phyloP scores from a whole-genome alignment of 371 early-diverging fungal species.

The Amoeboaphelidium protococcarum region DNA sequence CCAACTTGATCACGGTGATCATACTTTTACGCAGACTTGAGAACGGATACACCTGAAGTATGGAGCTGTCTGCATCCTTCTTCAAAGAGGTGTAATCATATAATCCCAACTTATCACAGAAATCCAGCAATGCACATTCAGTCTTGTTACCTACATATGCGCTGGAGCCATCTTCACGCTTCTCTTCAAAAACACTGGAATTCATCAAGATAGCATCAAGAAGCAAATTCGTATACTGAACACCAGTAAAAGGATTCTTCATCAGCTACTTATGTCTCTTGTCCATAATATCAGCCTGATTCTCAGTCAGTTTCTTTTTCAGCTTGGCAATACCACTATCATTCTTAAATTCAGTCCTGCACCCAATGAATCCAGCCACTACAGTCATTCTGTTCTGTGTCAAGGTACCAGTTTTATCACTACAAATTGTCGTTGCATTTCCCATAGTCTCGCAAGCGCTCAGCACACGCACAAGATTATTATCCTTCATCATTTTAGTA shows the following conservation, averaged over 20 bases:
- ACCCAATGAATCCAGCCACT: constrained; percentile 19
- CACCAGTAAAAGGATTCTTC: neutral
- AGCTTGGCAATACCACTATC: constrained; percentile 5
- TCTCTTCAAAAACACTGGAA: constrained; percentile 59
- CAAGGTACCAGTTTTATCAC: constrained; percentile 89
- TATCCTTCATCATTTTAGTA: constrained; percentile 47
- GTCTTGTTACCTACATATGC: constrained; percentile 56
- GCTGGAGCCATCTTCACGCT: constrained; percentile 19
- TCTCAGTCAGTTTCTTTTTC: neutral
- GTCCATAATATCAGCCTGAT: too few relatives aligned
- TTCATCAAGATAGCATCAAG: constrained; percentile 47
- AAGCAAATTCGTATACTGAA: constrained; percentile 7
- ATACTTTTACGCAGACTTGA: constrained; percentile 55
- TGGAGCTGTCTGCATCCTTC: neutral
- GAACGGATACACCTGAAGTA: constrained; percentile 21
- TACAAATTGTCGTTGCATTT: constrained; percentile 80
- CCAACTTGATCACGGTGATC: constrained; percentile 19
- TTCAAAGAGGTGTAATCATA: neutral
- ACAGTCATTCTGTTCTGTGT: constrained; percentile 90
- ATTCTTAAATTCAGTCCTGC: constrained; percentile 1
- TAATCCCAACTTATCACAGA: neutral
- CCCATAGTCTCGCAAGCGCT: constrained; percentile 97
- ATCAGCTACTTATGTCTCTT: too few relatives aligned
- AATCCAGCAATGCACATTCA: constrained; percentile 45
- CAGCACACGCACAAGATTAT: constrained; percentile 73